A percentile compares a stretch with the other conserved stretches of the same genome.
These are phyloP conservation scores for Saccharomyces kudriavzevii DNA, from an alignment of 805 yeast species.

Conservation along the genomic window DNA sequence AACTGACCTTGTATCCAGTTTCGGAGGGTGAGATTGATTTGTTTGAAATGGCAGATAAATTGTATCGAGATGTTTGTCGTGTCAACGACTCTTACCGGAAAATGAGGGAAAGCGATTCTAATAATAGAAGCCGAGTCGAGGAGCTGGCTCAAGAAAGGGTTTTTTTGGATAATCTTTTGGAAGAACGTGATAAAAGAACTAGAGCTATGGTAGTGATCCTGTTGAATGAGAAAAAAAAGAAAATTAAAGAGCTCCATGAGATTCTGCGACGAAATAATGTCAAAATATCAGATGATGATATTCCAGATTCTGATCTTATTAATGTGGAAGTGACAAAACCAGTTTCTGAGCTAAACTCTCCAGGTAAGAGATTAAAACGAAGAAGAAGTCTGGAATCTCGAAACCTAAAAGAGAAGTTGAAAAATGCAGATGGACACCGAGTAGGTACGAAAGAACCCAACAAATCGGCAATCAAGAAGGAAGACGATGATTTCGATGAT, in stretches of 20 bases:
- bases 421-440: not conserved
- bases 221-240: slow-evolving; percentile 24
- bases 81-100: slow-evolving; percentile 9
- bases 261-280: slow-evolving; percentile 4
- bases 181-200: slow-evolving; percentile 19
- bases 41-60: slow-evolving; percentile 14
- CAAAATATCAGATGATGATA: not conserved
- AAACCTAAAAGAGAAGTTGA: not conserved
- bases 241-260: slow-evolving; percentile 13
- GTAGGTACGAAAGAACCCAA: not conserved
- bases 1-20: slow-evolving; percentile 10
- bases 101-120: not conserved
- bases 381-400: not conserved
- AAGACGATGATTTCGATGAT: slow-evolving; percentile 14
- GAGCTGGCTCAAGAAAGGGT: slow-evolving; percentile 7
- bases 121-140: not conserved
- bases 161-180: slow-evolving; percentile 10
- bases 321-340: slow-evolving; percentile 14
- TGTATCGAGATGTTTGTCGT: slow-evolving; percentile 10
- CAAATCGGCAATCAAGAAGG: slow-evolving; percentile 2
- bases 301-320: slow-evolving; percentile 13
- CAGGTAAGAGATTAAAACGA: slow-evolving; percentile 14
- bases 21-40: slow-evolving; percentile 19
- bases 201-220: slow-evolving; percentile 15
- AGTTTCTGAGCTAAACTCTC: slow-evolving; percentile 18